A percentile compares a stretch with the other conserved stretches of the same genome.
These are phyloP conservation scores for Omphalea diandra DNA, from an alignment of 441 rosid genomes.

Conservation along the genomic window DNA sequence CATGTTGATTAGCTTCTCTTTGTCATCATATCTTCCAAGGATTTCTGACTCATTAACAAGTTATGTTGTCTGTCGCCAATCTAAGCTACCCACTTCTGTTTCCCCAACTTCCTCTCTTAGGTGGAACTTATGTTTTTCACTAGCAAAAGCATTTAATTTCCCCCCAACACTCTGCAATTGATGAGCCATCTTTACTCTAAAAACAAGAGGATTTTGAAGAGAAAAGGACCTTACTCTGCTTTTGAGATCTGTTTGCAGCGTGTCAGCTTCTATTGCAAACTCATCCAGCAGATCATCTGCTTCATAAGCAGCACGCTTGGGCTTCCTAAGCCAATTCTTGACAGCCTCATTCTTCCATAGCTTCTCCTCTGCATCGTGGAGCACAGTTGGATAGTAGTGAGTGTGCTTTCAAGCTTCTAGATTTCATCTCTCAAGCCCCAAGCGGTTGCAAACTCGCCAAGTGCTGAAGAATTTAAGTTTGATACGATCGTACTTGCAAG, in stretches of 20 bases:
- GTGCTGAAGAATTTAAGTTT: too few relatives aligned
- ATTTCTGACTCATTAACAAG: background rate
- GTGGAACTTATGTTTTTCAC: background rate
- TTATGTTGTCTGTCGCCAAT: slow-evolving; percentile 12
- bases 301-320: slow-evolving; percentile 10
- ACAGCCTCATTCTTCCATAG: slow-evolving; percentile 12
- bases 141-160: background rate
- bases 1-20: background rate
- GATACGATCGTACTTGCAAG: too few relatives aligned
- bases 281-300: slow-evolving; percentile 15
- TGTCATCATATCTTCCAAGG: slow-evolving; percentile 5
- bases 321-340: slow-evolving; percentile 7
- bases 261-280: slow-evolving; percentile 1
- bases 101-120: background rate
- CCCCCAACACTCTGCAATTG: background rate
- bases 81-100: background rate
- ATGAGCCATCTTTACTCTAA: background rate
- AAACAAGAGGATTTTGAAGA: background rate
- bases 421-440: background rate
- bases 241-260: background rate
- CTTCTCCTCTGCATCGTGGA: slow-evolving; percentile 14
- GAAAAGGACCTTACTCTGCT: background rate
- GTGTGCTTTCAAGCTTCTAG: slow-evolving; percentile 3
- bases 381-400: slow-evolving; percentile 10
- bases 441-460: background rate